Evolutionary conservation across 768 basidiomycete genomes (phyloP), one percentile per base, ranked within the genome.

Genomic region (Amanita muscaria): DNA sequence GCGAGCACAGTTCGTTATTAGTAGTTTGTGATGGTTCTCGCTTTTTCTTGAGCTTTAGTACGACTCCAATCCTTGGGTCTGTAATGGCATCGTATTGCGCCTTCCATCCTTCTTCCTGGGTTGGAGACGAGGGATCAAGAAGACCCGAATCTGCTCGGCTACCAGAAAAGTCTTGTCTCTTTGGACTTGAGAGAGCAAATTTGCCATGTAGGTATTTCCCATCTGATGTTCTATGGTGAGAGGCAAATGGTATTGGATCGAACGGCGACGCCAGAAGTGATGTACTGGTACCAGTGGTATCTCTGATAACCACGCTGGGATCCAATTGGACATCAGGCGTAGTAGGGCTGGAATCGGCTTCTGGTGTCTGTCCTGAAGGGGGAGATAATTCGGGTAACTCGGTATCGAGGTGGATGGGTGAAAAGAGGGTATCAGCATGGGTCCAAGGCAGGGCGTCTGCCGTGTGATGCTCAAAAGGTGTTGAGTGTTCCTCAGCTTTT

Each of bases 121-220:
- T 27, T 49, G 47, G 24, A 37, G 51, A 24, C 48, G 53, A 51
- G 22, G 53, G 50, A 48, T n/a, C n/a, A n/a, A n/a, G n/a, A n/a
- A n/a, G n/a, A n/a, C n/a, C n/a, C n/a, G n/a, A n/a, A n/a, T n/a
- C n/a, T n/a, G n/a, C n/a, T n/a, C n/a, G n/a, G n/a, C n/a, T n/a
- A n/a, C n/a, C n/a, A 30, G 57, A 59, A 16, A 69, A 70, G 42
- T 66, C 64, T 41, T 77, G 77, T 29, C 74, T 72, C 3, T 77
- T 76, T 4, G 81, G 79, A 45, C 74, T 82, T 3, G 80, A 77
- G 36, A 85, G 59, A 18, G 73, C 65, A 50, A 88, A 90, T 59
- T 89, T 89, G 23, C 87, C 87, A 19, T 69, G 52, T 1, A 67
- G 64, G 53, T 91, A 89, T 62, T 91, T 91, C 8, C 77, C 77